phyloP scores from a whole-genome alignment of 306 rosid species.

The Acacia acuminata region DNA sequence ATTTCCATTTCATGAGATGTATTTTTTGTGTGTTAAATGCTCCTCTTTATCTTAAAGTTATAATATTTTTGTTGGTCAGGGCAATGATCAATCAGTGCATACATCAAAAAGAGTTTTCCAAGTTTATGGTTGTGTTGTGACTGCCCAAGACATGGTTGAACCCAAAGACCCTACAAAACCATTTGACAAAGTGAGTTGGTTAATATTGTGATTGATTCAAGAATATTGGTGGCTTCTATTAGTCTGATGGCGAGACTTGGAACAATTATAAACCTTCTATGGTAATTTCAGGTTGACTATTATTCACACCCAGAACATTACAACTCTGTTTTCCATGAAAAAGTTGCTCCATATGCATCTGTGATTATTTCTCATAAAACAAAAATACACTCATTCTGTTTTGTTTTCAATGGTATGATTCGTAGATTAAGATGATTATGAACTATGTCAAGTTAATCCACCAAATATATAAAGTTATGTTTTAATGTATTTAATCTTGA shows the following conservation, averaged over 20 bases:
- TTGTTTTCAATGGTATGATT: neutral
- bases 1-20: neutral
- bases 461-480: conserved; percentile 14
- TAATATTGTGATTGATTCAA: neutral
- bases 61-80: conserved; percentile 43
- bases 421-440: neutral
- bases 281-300: conserved; percentile 77
- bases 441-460: conserved; percentile 12
- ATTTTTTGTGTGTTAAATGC: neutral
- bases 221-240: neutral
- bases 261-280: conserved; percentile 23
- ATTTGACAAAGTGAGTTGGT: conserved; percentile 72
- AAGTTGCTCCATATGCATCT: conserved; percentile 79
- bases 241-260: conserved; percentile 10
- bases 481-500: conserved; percentile 17
- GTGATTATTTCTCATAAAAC: conserved; percentile 42
- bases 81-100: conserved; percentile 48
- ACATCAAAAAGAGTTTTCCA: conserved; percentile 78
- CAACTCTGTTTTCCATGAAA: conserved; percentile 79
- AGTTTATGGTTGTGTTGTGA: conserved; percentile 87
- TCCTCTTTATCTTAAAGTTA: neutral
- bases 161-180: conserved; percentile 54
- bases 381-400: neutral
- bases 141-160: conserved; percentile 74
- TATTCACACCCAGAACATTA: conserved; percentile 93